Percentiles rank a stretch among this genome's conserved stretches.
Evolutionary conservation across 2,329 filamentous ascomycete species (phyloP).

Genomic region (Rachicladosporium sp.): DNA sequence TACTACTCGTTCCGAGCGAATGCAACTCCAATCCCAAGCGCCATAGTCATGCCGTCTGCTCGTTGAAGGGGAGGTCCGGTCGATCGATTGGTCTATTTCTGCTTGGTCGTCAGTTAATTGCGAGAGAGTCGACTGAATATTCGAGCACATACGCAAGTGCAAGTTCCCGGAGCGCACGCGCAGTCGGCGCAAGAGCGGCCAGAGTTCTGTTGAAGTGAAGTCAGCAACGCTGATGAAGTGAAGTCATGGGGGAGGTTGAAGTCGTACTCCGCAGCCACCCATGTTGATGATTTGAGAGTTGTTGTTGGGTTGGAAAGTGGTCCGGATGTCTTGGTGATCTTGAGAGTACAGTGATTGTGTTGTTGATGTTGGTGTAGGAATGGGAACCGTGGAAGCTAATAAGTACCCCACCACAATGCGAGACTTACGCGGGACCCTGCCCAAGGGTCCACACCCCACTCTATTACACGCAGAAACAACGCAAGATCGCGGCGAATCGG

Average conservation of each 20-base stretch:
- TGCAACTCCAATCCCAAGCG: not conserved
- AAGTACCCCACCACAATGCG: too few relatives aligned
- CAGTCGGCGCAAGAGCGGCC: slow-evolving; percentile 20
- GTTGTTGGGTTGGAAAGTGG: slow-evolving; percentile 3
- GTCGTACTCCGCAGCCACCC: slow-evolving; percentile 19
- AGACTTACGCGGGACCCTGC: too few relatives aligned
- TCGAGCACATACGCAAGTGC: slow-evolving; percentile 15
- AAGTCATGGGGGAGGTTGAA: too few relatives aligned
- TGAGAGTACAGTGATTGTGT: slow-evolving; percentile 1
- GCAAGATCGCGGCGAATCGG: too few relatives aligned
- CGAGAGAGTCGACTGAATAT: slow-evolving; percentile 3
- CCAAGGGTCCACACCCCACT: too few relatives aligned
- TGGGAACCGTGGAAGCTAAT: too few relatives aligned
- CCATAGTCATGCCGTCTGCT: not conserved
- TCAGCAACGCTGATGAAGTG: too few relatives aligned
- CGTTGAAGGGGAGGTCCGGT: not conserved
- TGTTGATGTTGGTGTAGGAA: too few relatives aligned
- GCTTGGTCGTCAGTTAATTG: slow-evolving; percentile 2
- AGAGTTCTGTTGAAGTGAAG: slow-evolving; percentile 9
- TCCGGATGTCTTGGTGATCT: slow-evolving; percentile 2
- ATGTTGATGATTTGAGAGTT: slow-evolving; percentile 13
- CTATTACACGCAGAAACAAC: too few relatives aligned
- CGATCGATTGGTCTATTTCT: slow-evolving; percentile 3
- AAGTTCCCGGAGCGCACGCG: slow-evolving; percentile 18
- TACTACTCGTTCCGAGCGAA: not conserved